Evolutionary conservation across 345 rosid species (phyloP).

Genomic region (Acer negundo): DNA sequence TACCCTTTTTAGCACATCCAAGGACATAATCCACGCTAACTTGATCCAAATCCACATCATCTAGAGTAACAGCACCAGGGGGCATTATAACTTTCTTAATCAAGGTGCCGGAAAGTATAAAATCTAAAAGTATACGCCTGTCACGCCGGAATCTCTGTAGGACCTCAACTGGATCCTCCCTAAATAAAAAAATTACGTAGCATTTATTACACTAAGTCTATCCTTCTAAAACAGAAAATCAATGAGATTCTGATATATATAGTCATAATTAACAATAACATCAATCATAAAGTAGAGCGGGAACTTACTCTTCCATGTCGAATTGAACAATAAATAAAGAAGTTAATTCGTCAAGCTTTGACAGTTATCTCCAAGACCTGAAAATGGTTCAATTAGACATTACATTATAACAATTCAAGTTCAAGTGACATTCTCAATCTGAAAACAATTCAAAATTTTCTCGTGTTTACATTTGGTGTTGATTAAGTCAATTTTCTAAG

Average conservation of each 20-base stretch:
- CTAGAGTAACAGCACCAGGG: conserved; percentile 94
- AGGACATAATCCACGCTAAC: conserved; percentile 95
- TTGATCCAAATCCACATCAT: conserved; percentile 98
- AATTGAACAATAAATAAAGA: conserved; percentile 16
- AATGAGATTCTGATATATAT: neutral
- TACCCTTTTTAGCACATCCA: conserved; percentile 86
- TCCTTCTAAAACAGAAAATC: neutral
- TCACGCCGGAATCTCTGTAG: conserved; percentile 91
- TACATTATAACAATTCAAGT: neutral
- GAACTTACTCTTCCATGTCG: conserved; percentile 39
- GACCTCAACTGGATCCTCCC: conserved; percentile 76
- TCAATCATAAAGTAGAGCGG: neutral
- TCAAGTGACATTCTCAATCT: neutral
- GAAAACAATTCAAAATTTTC: neutral
- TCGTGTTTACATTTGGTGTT: neutral
- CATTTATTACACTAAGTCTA: neutral
- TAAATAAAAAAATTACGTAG: conserved; percentile 24
- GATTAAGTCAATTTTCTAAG: neutral
- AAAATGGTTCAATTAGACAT: neutral
- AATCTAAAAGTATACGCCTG: conserved; percentile 77
- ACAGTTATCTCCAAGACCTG: conserved; percentile 17
- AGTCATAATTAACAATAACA: neutral
- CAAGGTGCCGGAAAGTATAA: conserved; percentile 79
- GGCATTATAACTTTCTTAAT: conserved; percentile 96
- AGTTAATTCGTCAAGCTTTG: neutral